Base-by-base conservation (phyloP, 768 basidiomycete species). In the Lactarius hatsudake region DNA sequence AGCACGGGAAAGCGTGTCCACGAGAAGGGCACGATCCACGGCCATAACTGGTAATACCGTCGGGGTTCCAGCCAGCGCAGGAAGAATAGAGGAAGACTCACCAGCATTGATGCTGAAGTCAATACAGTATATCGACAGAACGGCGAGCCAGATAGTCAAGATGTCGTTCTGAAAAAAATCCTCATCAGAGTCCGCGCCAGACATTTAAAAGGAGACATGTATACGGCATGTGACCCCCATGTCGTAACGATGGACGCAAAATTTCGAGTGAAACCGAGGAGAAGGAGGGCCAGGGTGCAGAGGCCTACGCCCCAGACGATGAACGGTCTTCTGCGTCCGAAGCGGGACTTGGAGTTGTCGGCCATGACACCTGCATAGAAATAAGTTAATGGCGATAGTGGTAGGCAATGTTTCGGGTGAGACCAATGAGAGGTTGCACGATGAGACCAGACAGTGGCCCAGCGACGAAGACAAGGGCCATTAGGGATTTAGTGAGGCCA, bases 391-490 rank as follows among this genome's bases (percentile, higher is more conserved):
- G 42, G 23, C 1, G 20, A 20, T 3, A 10, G n/a, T 36, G 43
- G 9, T 53, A 13, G 34, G 45, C 20, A 10, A 54, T 36, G 56
- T 26, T 38, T 18, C n/a, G 5, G 17, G 67, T 74, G 5, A 48
- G 68, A 85, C 93, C 92, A 71, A 96, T 93, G 53, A 96, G 75
- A 1, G 95, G 96, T 74, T 98, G 96, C 71, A 96, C 90, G 56
- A 98, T 80, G 26, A 98, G 83, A 2, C 95, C 96, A 0, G 91
- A 93, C 8, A 96, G 79, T 1, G 94, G 96, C 0, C 95, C 96
- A 2, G 96, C 96, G 55, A 96, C 82, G 75, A 98, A 95, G 13
- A 97, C 96, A 26, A 93, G 81, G 0, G 94, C 89, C 87, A 97
- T 93, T 67, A 83, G 81, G 2, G 91, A 89, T 77, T 94, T 96